Evolutionary conservation across 1,284 basidiomycete genomes (phyloP).

Genomic region (Trichosporon coremiiforme): DNA sequence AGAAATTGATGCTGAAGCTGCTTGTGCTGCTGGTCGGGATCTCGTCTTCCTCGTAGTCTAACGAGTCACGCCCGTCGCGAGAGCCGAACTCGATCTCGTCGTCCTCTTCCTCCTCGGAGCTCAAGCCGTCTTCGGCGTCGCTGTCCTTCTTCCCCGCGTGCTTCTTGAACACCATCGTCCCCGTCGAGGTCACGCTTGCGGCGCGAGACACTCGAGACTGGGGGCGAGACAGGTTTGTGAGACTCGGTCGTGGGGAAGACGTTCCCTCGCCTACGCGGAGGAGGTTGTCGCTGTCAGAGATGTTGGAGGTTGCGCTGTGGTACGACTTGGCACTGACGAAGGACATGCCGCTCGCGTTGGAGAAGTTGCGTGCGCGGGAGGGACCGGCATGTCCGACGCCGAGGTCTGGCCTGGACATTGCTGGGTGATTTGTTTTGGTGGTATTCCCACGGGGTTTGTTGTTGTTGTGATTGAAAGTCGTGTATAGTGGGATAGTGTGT

Average conservation of each 20-base stretch:
- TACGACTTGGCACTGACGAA: conserved; percentile 11
- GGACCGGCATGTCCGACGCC: neutral
- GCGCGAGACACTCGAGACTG: neutral
- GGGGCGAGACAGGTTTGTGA: conserved; percentile 4
- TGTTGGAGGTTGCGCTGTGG: conserved; percentile 59
- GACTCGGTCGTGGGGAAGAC: neutral
- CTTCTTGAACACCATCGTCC: conserved; percentile 15
- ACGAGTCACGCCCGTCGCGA: conserved; percentile 7
- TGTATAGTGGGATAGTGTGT: neutral
- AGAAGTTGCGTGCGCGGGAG: conserved; percentile 8
- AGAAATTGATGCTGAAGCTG: conserved; percentile 17
- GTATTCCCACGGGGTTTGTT: neutral
- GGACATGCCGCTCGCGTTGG: conserved; percentile 15
- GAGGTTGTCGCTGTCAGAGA: conserved; percentile 69
- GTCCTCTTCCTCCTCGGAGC: conserved; percentile 10
- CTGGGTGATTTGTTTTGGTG: neutral
- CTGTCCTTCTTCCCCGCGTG: conserved; percentile 13
- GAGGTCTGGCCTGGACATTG: conserved; percentile 13
- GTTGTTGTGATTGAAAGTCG: neutral
- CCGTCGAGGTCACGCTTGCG: conserved; percentile 4
- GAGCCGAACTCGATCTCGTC: conserved; percentile 16
- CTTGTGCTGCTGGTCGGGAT: conserved; percentile 7
- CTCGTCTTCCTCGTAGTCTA: conserved; percentile 25
- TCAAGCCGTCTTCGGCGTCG: neutral
- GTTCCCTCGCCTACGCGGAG: conserved; percentile 61